A percentile compares a stretch with the other conserved stretches of the same genome.
Evolutionary conservation across 306 rosid species (phyloP).

Genomic region (Lotus japonicus): DNA sequence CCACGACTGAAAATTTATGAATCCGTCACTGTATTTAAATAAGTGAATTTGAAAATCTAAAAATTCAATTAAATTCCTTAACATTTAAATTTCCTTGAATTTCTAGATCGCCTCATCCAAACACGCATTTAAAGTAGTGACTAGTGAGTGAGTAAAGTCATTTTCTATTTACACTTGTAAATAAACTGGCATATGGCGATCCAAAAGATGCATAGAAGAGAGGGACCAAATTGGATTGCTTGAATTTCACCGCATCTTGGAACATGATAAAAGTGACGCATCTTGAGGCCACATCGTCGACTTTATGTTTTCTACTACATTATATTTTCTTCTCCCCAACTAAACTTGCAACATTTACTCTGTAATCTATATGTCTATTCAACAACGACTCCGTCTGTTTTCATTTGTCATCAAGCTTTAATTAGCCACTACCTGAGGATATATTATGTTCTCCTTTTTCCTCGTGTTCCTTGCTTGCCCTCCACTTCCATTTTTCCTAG

Average conservation of each 20-base stretch:
- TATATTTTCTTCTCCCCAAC: neutral
- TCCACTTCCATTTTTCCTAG: neutral
- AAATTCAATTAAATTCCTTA: too few species aligned
- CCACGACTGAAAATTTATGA: too few species aligned
- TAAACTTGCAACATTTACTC: neutral
- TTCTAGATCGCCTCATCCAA: too few species aligned
- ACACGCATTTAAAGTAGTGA: too few species aligned
- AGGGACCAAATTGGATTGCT: slow-evolving; percentile 52
- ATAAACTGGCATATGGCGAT: too few species aligned
- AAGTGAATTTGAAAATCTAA: too few species aligned
- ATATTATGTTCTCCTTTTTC: neutral
- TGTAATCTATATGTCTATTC: neutral
- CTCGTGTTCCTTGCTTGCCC: neutral
- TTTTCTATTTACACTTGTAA: too few species aligned
- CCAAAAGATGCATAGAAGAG: slow-evolving; percentile 3
- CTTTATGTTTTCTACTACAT: neutral
- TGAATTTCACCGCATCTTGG: slow-evolving; percentile 54
- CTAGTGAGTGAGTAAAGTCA: too few species aligned
- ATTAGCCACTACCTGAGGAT: too few species aligned
- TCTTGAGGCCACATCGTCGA: slow-evolving; percentile 21
- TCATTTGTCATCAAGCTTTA: neutral
- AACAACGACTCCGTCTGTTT: neutral
- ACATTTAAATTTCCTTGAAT: too few species aligned
- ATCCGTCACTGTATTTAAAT: too few species aligned
- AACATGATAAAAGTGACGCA: slow-evolving; percentile 18